phyloP scores from a whole-genome alignment of 305 asterid species.

The Salvia sclarea region DNA sequence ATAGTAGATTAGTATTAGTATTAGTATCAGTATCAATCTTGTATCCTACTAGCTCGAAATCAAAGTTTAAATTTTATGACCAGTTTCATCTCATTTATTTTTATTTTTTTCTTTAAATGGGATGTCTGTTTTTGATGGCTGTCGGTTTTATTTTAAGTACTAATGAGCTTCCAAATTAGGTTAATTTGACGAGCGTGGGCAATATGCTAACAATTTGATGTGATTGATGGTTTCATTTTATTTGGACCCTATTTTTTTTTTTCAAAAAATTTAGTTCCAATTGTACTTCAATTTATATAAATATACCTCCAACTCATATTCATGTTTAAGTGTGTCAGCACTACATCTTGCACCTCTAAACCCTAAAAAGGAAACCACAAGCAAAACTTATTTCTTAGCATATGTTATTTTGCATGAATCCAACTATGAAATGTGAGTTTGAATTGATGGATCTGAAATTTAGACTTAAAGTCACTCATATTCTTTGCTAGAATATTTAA shows the following conservation, averaged over 20 bases:
- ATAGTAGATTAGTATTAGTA: conserved; percentile 9
- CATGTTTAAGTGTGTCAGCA: too few species aligned
- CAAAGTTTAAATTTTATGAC: neutral
- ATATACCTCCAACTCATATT: too few species aligned
- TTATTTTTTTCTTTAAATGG: neutral
- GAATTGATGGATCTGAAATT: neutral
- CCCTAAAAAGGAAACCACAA: neutral
- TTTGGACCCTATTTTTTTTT: neutral
- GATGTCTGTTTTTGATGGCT: neutral
- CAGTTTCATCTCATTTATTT: too few species aligned
- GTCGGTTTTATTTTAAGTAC: neutral
- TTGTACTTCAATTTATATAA: too few species aligned
- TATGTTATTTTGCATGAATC: neutral
- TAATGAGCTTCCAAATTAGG: conserved; percentile 19
- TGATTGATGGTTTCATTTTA: neutral
- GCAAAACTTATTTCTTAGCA: too few species aligned
- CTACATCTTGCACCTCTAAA: neutral
- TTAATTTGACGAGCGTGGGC: neutral
- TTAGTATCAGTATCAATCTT: conserved; percentile 18
- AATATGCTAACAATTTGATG: neutral
- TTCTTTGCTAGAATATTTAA: neutral
- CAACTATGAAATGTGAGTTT: neutral
- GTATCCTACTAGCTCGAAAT: neutral
- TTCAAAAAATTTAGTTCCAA: too few species aligned
- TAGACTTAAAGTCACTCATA: neutral